phyloP scores from a whole-genome alignment of 176 grass and related monocot genomes.

The Oryza meyeriana region DNA sequence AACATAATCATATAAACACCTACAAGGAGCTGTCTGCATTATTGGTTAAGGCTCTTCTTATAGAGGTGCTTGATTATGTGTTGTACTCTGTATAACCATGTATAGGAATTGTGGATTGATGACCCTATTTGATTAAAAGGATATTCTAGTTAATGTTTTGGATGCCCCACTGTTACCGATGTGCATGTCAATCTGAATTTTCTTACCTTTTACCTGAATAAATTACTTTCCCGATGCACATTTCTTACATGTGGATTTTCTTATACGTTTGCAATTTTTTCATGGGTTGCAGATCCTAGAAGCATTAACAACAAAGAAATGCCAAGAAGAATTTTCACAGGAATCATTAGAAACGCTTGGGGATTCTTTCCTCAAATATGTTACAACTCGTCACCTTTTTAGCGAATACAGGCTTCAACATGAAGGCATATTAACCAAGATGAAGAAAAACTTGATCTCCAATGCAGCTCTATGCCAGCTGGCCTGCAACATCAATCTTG shows the following conservation, averaged over 20 bases:
- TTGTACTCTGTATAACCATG: too few species aligned
- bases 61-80: not conserved
- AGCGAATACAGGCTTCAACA: conserved; percentile 54
- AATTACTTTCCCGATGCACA: not conserved
- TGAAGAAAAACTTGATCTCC: conserved; percentile 75
- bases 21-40: not conserved
- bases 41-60: not conserved
- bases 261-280: conserved; percentile 3
- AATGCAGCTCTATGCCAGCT: conserved; percentile 65
- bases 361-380: conserved; percentile 87
- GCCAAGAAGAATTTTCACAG: conserved; percentile 65
- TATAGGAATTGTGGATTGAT: too few species aligned
- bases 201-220: not conserved
- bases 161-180: not conserved
- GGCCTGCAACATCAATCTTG: conserved; percentile 52
- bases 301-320: conserved; percentile 74
- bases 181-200: conserved; percentile 10
- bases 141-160: not conserved
- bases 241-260: not conserved
- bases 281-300: conserved; percentile 56
- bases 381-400: conserved; percentile 62
- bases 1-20: not conserved
- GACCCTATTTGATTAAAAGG: not conserved
- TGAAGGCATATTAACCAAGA: conserved; percentile 71
- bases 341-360: conserved; percentile 89